Evolutionary conservation across 2,329 filamentous ascomycete genomes (phyloP).

Genomic region (Clonostachys sp.): DNA sequence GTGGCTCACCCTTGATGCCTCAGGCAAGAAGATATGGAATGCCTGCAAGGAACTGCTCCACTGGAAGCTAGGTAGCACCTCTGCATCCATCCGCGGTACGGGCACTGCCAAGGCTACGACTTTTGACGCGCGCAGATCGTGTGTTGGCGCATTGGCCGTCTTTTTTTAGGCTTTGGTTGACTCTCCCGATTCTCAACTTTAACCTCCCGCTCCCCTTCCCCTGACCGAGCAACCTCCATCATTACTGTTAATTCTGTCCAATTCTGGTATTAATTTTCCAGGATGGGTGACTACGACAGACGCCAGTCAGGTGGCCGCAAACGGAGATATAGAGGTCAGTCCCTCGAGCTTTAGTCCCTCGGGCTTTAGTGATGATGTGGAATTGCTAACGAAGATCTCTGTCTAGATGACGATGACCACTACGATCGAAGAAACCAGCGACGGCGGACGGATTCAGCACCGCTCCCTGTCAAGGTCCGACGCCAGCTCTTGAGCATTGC

Average conservation of each 20-base stretch:
- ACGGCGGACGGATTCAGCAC: slow-evolving; percentile 66
- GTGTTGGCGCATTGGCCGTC: no score
- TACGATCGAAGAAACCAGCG: slow-evolving; percentile 70
- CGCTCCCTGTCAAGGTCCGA: slow-evolving; percentile 66
- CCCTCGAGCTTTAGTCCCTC: neutral
- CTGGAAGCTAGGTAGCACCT: no score
- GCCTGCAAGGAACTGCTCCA: no score
- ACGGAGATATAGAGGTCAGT: slow-evolving; percentile 72
- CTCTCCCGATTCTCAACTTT: no score
- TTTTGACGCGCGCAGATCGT: no score
- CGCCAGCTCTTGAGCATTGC: slow-evolving; percentile 77
- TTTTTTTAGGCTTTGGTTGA: no score
- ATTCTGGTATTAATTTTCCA: neutral
- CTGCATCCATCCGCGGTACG: no score
- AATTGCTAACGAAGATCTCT: neutral
- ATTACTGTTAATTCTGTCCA: neutral
- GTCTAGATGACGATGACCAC: slow-evolving; percentile 67
- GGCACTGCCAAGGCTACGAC: no score
- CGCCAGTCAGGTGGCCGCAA: slow-evolving; percentile 58
- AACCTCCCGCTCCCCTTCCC: no score
- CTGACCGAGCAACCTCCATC: neutral
- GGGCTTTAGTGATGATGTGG: slow-evolving; percentile 2
- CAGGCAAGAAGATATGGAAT: no score
- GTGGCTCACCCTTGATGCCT: no score
- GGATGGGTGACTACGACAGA: slow-evolving; percentile 53